Evolutionary conservation across 805 yeast species (phyloP), one percentile per base, ranked within the genome.

Genomic region (Spathaspora passalidarum): DNA sequence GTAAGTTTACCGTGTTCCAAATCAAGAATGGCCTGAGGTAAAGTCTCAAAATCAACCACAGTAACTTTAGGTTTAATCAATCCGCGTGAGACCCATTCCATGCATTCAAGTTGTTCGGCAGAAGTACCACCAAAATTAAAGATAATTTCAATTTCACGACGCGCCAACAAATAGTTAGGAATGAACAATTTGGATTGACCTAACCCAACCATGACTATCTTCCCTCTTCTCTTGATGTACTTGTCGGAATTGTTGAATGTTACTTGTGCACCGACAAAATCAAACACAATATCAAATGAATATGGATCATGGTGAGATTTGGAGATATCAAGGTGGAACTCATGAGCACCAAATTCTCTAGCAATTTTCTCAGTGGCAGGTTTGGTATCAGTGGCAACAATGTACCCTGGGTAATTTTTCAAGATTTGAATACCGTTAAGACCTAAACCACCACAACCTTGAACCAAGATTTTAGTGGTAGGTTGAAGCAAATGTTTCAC

Each of bases 81-180:
- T 2, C 79, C 79, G 38, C 52, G 49, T 2, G 61, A 50, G 23
- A 75, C 61, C 73, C 77, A 69, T 25, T 66, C 56, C 65, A 76
- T 61, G 29, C 69, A 62, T 46, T 75, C 78, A 19, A 55, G 51
- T 50, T 72, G 77, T 42, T 76, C 79, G 8, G 55, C 51, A 1
- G 73, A 66, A 11, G 67, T 65, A 19, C 81, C 81, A 29, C 79
- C 78, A 50, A 72, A 71, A 38, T 68, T 62, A 49, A 66, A 72
- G 26, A 65, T 54, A 35, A 73, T 50, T 42, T 64, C 60, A 21
- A 70, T 62, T 53, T 76, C 80, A 47, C 75, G 61, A 40, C 69
- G 48, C 11, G 76, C 75, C 45, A 73, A 53, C 3, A 63, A 63
- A 47, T 55, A 68, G 45, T 69, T 66, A 32, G 57, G 58, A 32